These are phyloP conservation scores for Fraxinus paxiana DNA, from an alignment of 305 asterid genomes.

Conservation along the genomic window DNA sequence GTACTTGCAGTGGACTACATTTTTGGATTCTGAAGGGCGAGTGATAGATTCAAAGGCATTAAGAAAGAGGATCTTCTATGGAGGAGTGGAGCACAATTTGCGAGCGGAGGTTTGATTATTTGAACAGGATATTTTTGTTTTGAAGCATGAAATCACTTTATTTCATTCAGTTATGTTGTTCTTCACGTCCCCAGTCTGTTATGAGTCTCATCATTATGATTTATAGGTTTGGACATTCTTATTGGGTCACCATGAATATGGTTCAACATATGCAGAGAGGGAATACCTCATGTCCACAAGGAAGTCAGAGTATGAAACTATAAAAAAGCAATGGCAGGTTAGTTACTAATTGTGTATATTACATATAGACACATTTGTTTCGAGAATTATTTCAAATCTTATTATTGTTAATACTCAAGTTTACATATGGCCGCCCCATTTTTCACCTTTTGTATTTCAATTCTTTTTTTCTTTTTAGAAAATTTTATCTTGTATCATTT, in stretches of 20 bases:
- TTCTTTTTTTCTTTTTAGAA: not conserved
- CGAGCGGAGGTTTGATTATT: constrained; percentile 64
- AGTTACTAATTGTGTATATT: constrained; percentile 29
- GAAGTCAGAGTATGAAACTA: constrained; percentile 75
- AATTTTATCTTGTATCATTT: not conserved
- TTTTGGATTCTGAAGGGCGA: constrained; percentile 91
- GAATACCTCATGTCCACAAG: constrained; percentile 64
- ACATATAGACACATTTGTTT: not conserved
- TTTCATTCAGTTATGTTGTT: constrained; percentile 14
- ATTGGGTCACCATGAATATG: constrained; percentile 69
- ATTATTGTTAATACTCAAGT: not conserved
- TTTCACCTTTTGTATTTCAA: not conserved
- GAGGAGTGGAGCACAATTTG: constrained; percentile 75
- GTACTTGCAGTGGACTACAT: constrained; percentile 70
- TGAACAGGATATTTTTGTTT: constrained; percentile 14
- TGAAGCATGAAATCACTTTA: constrained; percentile 14
- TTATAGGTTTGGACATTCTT: constrained; percentile 84
- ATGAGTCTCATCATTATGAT: constrained; percentile 9
- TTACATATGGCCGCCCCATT: constrained; percentile 1
- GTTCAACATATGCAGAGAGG: constrained; percentile 91
- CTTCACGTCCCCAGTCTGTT: not conserved
- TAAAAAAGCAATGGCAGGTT: constrained; percentile 97
- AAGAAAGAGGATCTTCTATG: constrained; percentile 81
- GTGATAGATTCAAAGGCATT: constrained; percentile 62
- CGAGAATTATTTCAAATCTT: constrained; percentile 1